Evolutionary conservation across 2,329 filamentous ascomycete species (phyloP), one percentile per base, ranked within the genome.

Genomic region (Grosmannia penicillata): DNA sequence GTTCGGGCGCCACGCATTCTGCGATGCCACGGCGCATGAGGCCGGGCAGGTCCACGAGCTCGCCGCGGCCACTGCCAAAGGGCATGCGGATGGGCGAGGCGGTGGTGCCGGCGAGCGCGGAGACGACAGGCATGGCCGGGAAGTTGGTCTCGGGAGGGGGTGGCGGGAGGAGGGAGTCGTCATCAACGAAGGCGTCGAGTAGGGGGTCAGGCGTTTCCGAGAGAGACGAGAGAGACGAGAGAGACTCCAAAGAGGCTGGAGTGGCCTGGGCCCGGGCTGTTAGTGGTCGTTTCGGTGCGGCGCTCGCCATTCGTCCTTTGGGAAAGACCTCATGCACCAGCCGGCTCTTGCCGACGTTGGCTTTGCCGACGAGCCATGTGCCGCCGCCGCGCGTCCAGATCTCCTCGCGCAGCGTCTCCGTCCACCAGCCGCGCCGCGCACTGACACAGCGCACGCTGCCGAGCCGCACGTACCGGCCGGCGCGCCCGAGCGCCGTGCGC

Each of bases 351-450:
- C 91, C 93, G 3, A 96, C 93, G 53, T 98, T 98, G 45, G 86
- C 85, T 57, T 94, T 96, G n/a, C 91, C 91, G 3, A 98, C 82
- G 66, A 98, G 78, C 89, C 91, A 98, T 14, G 82, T 79, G 14
- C 78, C 91, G 5, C 89, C 89, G 4, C 85, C 86, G 35, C 83
- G 73, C 31, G 76, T 62, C 70, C 77, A 87, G 33, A 98, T 86
- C 34, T 87, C 79, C 48, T 94, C 78, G 56, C 84, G 94, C 39
- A 98, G 62, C 36, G 81, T 66, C 47, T 72, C 81, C 0, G 87
- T 94, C 84, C 89, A 95, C 91, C 93, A 98, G 9, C 72, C 72
- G 42, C 83, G 69, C 52, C 82, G 82, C 9, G 89, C 76, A 51
- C 87, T 95, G 30, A 98, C 86, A 53, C 85, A 85, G 45, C 72